Evolutionary conservation across 2,329 filamentous ascomycete genomes (phyloP), one percentile per base, ranked within the genome.

Genomic region (Uncinocarpus reesii): DNA sequence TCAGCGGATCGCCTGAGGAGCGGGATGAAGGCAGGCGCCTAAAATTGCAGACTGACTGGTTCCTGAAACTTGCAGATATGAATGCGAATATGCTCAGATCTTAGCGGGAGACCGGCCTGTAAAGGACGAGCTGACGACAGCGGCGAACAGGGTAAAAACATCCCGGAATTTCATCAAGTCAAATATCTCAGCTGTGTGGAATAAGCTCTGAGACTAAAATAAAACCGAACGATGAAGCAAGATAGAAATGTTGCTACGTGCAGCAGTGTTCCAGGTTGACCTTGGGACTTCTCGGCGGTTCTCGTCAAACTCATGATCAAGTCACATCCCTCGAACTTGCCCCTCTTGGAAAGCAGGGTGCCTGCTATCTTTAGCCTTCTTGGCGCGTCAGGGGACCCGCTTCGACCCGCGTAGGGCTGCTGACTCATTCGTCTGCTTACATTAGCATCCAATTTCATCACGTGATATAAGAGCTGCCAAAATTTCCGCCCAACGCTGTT

Each of bases 391-490:
- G n/a, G n/a, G 13, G 47, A 16, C 35, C 40, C 47, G 28, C 47
- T 23, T 16, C 2, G 34, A 41, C 18, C 29, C 16, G 11, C 41
- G 18, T 15, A 48, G 21, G 31, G 18, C 37, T 6, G 40, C 52
- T 54, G 43, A 54, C 40, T 53, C 23, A 53, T 11, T 1, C 6
- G 2, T 2, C 20, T 16, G 41, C 28, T 34, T 41, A 40, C 34
- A 16, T 47, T 15, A 47, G 15, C 11, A 13, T 37, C 4, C 31
- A 45, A 16, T 7, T 23, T 24, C 3, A 13, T 15, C 49, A 51
- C 42, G 48, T 53, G 49, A 49, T 26, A 20, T 23, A 16, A 21
- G 23, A 24, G 2, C 11, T 26, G 16, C 20, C 36, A 48, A 48
- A 51, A 51, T 40, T 49, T 38, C 43, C 47, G 20, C 20, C 45